Percentiles rank a stretch among this genome's conserved stretches.
phyloP scores from a whole-genome alignment of 352 stramenopile species.

The Globisporangium spiculum region DNA sequence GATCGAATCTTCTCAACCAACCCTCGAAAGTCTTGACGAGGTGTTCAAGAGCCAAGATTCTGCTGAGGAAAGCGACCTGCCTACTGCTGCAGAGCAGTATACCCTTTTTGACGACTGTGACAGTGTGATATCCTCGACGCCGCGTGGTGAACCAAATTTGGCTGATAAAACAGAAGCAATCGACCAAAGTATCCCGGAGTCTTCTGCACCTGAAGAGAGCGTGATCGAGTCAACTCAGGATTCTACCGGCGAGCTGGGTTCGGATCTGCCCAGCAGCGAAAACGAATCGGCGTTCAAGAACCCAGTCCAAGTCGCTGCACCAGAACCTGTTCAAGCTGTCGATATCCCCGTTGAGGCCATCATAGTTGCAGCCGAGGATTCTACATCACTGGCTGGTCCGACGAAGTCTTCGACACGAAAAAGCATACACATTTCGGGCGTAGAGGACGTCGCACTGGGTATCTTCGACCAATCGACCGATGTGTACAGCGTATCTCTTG shows the following conservation, averaged over 20 bases:
- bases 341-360: background rate
- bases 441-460: slow-evolving; percentile 1
- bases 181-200: background rate
- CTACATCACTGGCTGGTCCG: background rate
- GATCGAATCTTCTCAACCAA: background rate
- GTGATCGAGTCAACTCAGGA: background rate
- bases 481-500: slow-evolving; percentile 1
- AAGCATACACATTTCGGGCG: background rate
- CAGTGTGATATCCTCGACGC: background rate
- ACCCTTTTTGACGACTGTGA: background rate
- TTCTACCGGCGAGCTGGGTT: background rate
- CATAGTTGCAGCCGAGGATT: background rate
- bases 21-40: slow-evolving; percentile 4
- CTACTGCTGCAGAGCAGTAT: background rate
- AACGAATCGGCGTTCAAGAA: background rate
- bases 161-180: background rate
- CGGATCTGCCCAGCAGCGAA: background rate
- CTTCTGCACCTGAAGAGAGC: no score
- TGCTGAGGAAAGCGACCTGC: background rate
- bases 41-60: background rate
- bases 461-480: slow-evolving; percentile 16
- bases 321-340: background rate
- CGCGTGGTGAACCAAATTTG: background rate
- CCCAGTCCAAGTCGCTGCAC: background rate
- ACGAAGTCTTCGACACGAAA: background rate